These are phyloP conservation scores for Carex parvula DNA, from an alignment of 176 grass and related monocot species.

Conservation along the genomic window DNA sequence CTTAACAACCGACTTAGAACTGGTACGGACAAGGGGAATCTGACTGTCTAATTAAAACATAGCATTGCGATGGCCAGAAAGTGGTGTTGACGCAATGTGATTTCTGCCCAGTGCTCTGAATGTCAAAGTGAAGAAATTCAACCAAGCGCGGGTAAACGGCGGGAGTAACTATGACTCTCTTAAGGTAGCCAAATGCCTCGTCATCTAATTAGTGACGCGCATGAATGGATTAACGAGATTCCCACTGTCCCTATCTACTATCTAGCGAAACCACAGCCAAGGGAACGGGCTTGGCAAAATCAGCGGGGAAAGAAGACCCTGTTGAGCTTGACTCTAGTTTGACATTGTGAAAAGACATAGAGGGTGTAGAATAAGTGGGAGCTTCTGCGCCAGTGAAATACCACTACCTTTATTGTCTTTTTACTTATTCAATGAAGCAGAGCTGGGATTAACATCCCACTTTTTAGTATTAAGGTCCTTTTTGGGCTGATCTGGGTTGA, in stretches of 20 bases:
- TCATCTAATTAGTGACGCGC: slow-evolving; percentile 43
- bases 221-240: slow-evolving; percentile 64
- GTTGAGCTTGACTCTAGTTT: too few relatives aligned
- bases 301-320: too few relatives aligned
- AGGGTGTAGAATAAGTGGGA: too few relatives aligned
- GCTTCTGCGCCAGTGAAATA: slow-evolving; percentile 38
- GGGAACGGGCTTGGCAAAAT: too few relatives aligned
- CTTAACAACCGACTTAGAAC: slow-evolving; percentile 39
- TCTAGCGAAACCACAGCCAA: too few relatives aligned
- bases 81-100: slow-evolving; percentile 39
- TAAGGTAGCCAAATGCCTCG: slow-evolving; percentile 46
- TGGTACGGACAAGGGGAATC: slow-evolving; percentile 46
- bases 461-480: too few relatives aligned
- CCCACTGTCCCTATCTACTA: slow-evolving; percentile 29
- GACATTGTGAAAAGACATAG: too few relatives aligned
- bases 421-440: slow-evolving; percentile 43
- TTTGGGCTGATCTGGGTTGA: neutral
- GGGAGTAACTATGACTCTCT: slow-evolving; percentile 51
- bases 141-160: slow-evolving; percentile 42
- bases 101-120: slow-evolving; percentile 51
- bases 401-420: slow-evolving; percentile 58
- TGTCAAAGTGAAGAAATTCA: slow-evolving; percentile 60
- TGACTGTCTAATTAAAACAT: slow-evolving; percentile 49
- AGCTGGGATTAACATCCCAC: neutral
- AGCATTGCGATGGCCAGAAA: slow-evolving; percentile 33